Conservation (phyloP, 768 basidiomycete genomes). For the Agrocybe chaxingu region DNA sequence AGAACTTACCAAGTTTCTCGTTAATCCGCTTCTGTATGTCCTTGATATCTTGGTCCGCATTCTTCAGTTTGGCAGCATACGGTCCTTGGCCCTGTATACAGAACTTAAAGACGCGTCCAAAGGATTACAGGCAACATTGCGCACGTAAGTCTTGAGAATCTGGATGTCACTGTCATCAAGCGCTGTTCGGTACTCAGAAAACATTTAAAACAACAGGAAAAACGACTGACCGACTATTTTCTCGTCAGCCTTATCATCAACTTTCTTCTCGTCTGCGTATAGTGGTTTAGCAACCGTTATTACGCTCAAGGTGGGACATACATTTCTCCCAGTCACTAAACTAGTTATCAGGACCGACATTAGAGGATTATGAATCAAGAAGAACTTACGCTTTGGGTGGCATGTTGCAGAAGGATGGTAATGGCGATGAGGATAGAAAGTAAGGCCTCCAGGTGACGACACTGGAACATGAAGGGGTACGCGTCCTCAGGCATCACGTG, state of each 20-base stretch:
- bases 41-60: conserved; percentile 88
- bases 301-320: conserved; percentile 30
- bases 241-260: conserved; percentile 85
- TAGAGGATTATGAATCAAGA: conserved; percentile 10
- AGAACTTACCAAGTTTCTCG: conserved; percentile 83
- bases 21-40: conserved; percentile 97
- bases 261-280: conserved; percentile 74
- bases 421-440: conserved; percentile 18
- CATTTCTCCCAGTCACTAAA: conserved; percentile 98
- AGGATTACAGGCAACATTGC: conserved; percentile 17
- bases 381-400: conserved; percentile 88
- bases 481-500: conserved; percentile 27
- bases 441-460: neutral
- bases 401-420: conserved; percentile 48
- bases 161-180: conserved; percentile 99
- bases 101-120: neutral
- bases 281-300: conserved; percentile 2
- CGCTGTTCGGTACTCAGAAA: conserved; percentile 39
- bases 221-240: conserved; percentile 76
- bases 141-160: conserved; percentile 96
- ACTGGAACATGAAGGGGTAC: conserved; percentile 14
- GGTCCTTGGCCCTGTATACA: conserved; percentile 89
- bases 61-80: conserved; percentile 85
- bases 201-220: neutral
- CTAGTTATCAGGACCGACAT: neutral